Evolutionary conservation across 768 basidiomycete species (phyloP).

Genomic region (Mycena pura): DNA sequence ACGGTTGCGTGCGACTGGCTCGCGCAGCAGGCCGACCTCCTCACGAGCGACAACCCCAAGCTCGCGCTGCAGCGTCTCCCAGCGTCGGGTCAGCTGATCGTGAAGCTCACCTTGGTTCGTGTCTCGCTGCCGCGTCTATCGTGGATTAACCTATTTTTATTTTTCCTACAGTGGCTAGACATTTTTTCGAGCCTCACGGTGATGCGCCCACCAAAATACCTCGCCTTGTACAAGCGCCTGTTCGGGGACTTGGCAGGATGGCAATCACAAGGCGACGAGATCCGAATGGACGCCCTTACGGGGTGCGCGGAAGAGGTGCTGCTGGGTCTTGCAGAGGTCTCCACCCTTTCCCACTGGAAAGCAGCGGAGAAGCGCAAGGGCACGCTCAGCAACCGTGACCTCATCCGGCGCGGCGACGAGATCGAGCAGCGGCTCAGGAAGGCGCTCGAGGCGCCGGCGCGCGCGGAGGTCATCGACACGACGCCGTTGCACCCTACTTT

Average conservation of each 20-base stretch:
- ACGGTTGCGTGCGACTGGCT: slow-evolving; percentile 81
- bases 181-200: slow-evolving; percentile 72
- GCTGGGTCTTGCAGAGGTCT: slow-evolving; percentile 76
- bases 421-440: slow-evolving; percentile 72
- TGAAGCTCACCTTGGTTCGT: slow-evolving; percentile 79
- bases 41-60: slow-evolving; percentile 69
- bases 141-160: neutral
- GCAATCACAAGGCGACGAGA: slow-evolving; percentile 48
- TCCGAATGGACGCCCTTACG: slow-evolving; percentile 71
- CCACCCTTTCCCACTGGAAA: slow-evolving; percentile 81
- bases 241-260: slow-evolving; percentile 57
- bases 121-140: slow-evolving; percentile 2
- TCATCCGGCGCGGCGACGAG: slow-evolving; percentile 72
- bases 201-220: slow-evolving; percentile 67
- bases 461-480: slow-evolving; percentile 41
- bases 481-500: slow-evolving; percentile 51
- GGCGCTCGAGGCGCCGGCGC: slow-evolving; percentile 40
- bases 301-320: slow-evolving; percentile 84
- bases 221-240: slow-evolving; percentile 69
- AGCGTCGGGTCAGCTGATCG: slow-evolving; percentile 58
- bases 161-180: slow-evolving; percentile 70
- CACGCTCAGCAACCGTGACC: slow-evolving; percentile 74
- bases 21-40: slow-evolving; percentile 62
- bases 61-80: slow-evolving; percentile 62
- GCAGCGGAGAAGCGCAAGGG: slow-evolving; percentile 65